Evolutionary conservation across 805 yeast genomes (phyloP), one percentile per base, ranked within the genome.

Genomic region (Metschnikowia proteae): DNA sequence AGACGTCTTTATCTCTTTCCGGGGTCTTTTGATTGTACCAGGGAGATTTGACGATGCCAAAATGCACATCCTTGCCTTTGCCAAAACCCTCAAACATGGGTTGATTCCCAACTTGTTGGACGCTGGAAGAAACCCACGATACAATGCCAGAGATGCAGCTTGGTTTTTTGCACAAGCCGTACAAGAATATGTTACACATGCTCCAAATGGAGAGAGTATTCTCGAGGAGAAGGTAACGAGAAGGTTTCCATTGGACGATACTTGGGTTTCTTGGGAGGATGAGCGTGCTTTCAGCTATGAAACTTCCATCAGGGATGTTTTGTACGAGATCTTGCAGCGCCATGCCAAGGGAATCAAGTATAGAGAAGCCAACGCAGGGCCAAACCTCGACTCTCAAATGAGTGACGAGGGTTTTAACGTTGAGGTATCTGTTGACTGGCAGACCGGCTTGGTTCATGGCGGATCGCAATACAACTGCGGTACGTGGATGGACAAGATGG

Each of bases 401-500:
- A 82, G 72, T 45, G 90, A 84, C 62, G 88, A 86, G 60, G 99
- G 99, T 0, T 92, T 92, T 73, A 86, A 92, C 63, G 91, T 92
- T 39, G 78, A 80, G 54, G 78, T 91, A 1, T 60, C 68, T 49
- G 89, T 91, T 39, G 97, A 92, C 64, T 92, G 97, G 97, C 60
- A 71, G 0, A 90, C 87, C 9, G 99, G 99, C 1, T 70, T 94
- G 29, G 72, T 91, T 3, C 86, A 82, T 64, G 99, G 98, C 40
- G 98, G 99, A 1, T 87, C 88, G 43, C 96, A 87, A 65, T 81
- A 70, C 64, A 92, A 92, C 63, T 92, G 99, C 71, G 99, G 99
- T 23, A 94, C 99, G 0, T 92, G 99, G 99, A 92, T 91, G 97
- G 99, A 92, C 68, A 92, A 92, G 70, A 92, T 92, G 98, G 99